Evolutionary conservation across 371 early-diverging fungal genomes (phyloP).

Genomic region (Actinomortierella ambigua): DNA sequence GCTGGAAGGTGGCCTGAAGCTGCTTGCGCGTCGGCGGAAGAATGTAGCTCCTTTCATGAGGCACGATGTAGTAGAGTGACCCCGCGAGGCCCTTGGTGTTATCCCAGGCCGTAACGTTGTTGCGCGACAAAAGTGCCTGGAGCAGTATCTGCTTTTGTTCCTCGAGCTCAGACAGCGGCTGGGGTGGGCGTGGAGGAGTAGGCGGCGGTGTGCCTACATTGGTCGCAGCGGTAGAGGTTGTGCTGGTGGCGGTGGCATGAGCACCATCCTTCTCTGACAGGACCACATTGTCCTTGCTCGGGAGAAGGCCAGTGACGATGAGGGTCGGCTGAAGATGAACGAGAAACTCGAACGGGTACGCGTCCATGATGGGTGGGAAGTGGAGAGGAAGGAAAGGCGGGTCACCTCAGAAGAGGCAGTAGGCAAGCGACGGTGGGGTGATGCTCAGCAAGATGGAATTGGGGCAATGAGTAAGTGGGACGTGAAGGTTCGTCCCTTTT

Average conservation of each 20-base stretch:
- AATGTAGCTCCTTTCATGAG: conserved; percentile 46
- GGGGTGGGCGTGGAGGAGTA: conserved; percentile 21
- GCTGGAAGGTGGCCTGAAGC: conserved; percentile 36
- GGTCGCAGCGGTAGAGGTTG: neutral
- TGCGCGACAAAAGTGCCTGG: conserved; percentile 45
- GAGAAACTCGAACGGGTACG: conserved; percentile 72
- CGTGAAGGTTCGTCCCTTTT: conserved; percentile 7
- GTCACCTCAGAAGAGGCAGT: no score
- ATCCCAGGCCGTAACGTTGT: conserved; percentile 47
- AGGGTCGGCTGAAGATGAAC: conserved; percentile 77
- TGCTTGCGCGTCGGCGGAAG: conserved; percentile 43
- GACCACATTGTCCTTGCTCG: conserved; percentile 22
- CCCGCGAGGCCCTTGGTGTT: conserved; percentile 44
- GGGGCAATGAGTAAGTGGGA: no score
- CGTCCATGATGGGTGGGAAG: conserved; percentile 53
- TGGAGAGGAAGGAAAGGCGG: no score
- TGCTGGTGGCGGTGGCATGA: neutral
- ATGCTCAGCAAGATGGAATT: no score
- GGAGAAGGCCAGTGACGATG: conserved; percentile 63
- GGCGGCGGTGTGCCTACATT: conserved; percentile 22
- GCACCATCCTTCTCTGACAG: conserved; percentile 1
- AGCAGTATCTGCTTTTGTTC: conserved; percentile 32
- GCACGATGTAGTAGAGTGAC: conserved; percentile 47
- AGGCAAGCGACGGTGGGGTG: no score
- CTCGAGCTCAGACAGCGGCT: conserved; percentile 17